Conservation (phyloP, 495 filamentous ascomycete genomes). For the Bathelium albidoporum region DNA sequence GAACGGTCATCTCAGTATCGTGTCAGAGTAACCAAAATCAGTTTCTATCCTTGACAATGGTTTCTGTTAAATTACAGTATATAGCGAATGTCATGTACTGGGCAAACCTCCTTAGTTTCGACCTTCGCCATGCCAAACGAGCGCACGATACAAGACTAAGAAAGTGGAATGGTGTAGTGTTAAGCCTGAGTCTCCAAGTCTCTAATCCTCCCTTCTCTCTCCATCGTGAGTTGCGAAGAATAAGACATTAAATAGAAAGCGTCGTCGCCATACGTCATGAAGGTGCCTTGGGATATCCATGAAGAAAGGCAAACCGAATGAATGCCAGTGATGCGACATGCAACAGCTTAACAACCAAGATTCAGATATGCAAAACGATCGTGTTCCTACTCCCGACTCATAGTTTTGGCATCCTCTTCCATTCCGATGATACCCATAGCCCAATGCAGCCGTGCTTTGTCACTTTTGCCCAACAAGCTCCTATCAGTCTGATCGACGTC, state of each 20-base stretch:
- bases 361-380: background rate
- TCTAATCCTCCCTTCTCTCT: background rate
- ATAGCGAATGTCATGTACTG: too few species aligned
- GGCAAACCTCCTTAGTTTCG: too few species aligned
- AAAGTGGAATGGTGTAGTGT: background rate
- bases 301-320: background rate
- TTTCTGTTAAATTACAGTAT: too few species aligned
- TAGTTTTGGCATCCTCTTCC: conserved; percentile 44
- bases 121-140: too few species aligned
- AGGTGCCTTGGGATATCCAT: background rate
- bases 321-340: background rate
- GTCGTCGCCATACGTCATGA: background rate
- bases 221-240: background rate
- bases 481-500: conserved; percentile 37
- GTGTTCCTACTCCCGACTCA: conserved; percentile 13
- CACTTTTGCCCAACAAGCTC: conserved; percentile 40
- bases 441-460: conserved; percentile 38
- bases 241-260: conserved; percentile 3
- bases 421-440: conserved; percentile 50
- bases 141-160: too few species aligned
- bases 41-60: too few species aligned
- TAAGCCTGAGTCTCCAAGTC: background rate
- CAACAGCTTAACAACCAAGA: background rate
- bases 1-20: too few species aligned
- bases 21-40: too few species aligned